Evolutionary conservation across 169 alveolate species (phyloP).

Genomic region (Babesia gibsoni): DNA sequence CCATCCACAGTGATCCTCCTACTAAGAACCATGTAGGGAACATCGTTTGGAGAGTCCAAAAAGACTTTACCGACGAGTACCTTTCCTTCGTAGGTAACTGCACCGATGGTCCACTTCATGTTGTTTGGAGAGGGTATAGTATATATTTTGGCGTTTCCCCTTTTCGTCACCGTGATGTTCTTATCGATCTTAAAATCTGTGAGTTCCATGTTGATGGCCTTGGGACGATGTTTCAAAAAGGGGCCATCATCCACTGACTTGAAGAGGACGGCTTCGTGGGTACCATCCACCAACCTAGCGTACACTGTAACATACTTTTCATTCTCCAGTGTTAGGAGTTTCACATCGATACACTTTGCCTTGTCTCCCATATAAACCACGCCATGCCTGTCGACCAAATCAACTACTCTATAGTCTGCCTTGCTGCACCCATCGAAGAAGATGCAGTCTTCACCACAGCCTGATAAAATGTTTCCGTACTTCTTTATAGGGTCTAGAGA

Average conservation of each 20-base stretch:
- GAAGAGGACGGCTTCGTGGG: background rate
- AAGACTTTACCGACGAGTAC: conserved; percentile 9
- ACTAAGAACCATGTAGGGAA: conserved; percentile 6
- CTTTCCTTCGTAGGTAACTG: conserved; percentile 7
- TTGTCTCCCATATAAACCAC: conserved; percentile 11
- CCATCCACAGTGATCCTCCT: background rate
- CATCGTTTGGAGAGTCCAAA: conserved; percentile 1
- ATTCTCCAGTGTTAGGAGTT: background rate
- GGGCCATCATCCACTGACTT: background rate
- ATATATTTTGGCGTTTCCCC: background rate
- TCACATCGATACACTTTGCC: conserved; percentile 10
- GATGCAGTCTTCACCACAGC: conserved; percentile 48
- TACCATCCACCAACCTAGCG: conserved; percentile 11
- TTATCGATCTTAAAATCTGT: background rate
- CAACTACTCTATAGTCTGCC: conserved; percentile 23
- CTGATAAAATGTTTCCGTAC: background rate
- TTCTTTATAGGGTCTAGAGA: background rate
- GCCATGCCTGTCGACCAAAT: conserved; percentile 4
- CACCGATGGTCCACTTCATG: conserved; percentile 29
- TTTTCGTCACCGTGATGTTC: background rate
- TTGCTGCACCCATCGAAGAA: conserved; percentile 58
- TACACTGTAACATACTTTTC: conserved; percentile 14
- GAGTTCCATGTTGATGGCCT: conserved; percentile 14
- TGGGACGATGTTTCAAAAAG: background rate
- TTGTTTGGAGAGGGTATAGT: conserved; percentile 19